These are phyloP conservation scores for Penicillium nordicum DNA, from an alignment of 2,329 filamentous ascomycete genomes.

Conservation along the genomic window DNA sequence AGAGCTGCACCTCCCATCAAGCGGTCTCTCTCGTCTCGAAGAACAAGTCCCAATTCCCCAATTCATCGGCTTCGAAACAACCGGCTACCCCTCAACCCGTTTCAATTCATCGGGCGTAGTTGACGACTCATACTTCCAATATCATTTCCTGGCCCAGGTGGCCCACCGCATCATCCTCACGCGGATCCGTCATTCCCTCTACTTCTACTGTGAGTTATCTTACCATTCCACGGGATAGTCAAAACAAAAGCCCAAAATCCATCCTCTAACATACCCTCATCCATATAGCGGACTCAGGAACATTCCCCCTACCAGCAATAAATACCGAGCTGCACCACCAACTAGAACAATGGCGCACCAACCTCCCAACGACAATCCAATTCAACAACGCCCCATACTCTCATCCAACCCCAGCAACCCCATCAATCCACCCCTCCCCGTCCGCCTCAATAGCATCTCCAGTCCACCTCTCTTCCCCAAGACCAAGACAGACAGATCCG, in stretches of 20 bases:
- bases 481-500: conserved; percentile 11
- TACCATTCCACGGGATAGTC: neutral
- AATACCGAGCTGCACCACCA: conserved; percentile 54
- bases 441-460: conserved; percentile 21
- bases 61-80: conserved; percentile 47
- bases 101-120: conserved; percentile 38
- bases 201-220: conserved; percentile 44
- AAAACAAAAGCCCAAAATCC: neutral
- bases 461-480: conserved; percentile 18
- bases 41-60: conserved; percentile 53
- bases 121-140: conserved; percentile 55
- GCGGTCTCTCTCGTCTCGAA: conserved; percentile 51
- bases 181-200: conserved; percentile 51
- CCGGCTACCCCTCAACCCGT: conserved; percentile 32
- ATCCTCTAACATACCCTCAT: neutral
- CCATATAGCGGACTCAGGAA: conserved; percentile 39
- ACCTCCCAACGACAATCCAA: conserved; percentile 49
- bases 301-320: conserved; percentile 46
- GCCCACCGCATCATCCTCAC: conserved; percentile 56
- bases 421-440: conserved; percentile 21
- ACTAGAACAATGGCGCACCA: conserved; percentile 54
- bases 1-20: conserved; percentile 52
- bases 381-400: conserved; percentile 36
- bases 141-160: conserved; percentile 56
- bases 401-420: conserved; percentile 20